Conservation (phyloP, 371 early-diverging fungal species). For the Mortierella sp. region DNA sequence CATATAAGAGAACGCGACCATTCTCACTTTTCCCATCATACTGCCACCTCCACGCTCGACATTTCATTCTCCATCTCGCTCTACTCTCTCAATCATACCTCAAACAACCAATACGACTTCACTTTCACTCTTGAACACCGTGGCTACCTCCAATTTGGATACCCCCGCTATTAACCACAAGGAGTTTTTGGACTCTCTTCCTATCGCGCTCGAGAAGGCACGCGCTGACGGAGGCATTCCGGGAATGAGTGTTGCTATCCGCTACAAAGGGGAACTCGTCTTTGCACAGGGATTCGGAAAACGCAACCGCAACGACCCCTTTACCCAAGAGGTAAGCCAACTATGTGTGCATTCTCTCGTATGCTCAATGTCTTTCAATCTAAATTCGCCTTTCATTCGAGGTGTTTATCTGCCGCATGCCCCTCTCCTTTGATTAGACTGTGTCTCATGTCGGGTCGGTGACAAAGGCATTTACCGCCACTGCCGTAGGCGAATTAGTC, state of each 20-base stretch:
- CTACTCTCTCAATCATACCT: no score
- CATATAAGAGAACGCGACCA: no score
- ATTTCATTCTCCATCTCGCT: no score
- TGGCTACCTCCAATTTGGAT: neutral
- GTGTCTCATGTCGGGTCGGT: constrained; percentile 9
- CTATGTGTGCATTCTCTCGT: no score
- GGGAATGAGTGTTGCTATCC: constrained; percentile 6
- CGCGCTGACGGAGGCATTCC: neutral
- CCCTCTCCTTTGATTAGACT: neutral
- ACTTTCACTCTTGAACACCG: neutral
- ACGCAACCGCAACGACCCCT: neutral
- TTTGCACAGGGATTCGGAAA: constrained; percentile 9
- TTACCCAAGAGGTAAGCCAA: constrained; percentile 3
- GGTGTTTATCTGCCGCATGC: neutral
- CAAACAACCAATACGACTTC: neutral
- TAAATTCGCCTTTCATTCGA: no score
- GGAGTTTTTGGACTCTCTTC: neutral
- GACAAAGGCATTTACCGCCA: constrained; percentile 29
- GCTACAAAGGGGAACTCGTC: constrained; percentile 18
- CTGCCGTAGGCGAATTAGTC: constrained; percentile 15
- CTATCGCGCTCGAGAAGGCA: neutral
- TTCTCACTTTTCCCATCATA: no score
- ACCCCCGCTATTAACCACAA: neutral
- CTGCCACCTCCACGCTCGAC: no score
- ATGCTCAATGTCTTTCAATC: no score